These are phyloP conservation scores for Annona cherimola DNA, from an alignment of 164 flowering plant genomes.

Conservation along the genomic window DNA sequence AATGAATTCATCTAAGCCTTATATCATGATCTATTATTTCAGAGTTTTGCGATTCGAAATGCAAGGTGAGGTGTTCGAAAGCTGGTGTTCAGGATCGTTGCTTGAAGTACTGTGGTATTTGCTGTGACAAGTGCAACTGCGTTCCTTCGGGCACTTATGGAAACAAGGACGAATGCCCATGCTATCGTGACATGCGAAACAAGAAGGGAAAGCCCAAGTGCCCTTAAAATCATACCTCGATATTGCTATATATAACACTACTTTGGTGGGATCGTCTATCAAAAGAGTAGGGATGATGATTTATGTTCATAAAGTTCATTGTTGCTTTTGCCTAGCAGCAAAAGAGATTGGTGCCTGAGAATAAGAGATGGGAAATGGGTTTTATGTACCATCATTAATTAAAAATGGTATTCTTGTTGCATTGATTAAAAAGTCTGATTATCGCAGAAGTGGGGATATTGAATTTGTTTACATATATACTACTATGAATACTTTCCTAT, in stretches of 20 bases:
- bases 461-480: too few species aligned
- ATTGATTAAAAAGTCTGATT: too few species aligned
- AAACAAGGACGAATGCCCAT: conserved; percentile 75
- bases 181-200: conserved; percentile 61
- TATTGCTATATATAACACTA: too few species aligned
- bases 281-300: neutral
- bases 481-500: too few species aligned
- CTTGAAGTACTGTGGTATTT: conserved; percentile 76
- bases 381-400: too few species aligned
- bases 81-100: conserved; percentile 60
- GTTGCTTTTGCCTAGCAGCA: neutral
- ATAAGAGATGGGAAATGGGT: too few species aligned
- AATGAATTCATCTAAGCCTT: too few species aligned
- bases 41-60: conserved; percentile 51
- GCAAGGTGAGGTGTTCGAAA: conserved; percentile 51
- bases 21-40: too few species aligned
- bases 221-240: conserved; percentile 31
- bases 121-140: conserved; percentile 67
- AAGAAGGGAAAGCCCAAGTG: conserved; percentile 70
- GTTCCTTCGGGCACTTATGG: conserved; percentile 89
- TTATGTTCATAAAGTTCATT: neutral
- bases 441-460: too few species aligned
- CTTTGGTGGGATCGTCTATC: neutral
- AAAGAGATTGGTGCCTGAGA: too few species aligned
- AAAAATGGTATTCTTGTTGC: too few species aligned